These are phyloP conservation scores for Termitomyces sp. DNA, from an alignment of 768 basidiomycete species.

Conservation along the genomic window DNA sequence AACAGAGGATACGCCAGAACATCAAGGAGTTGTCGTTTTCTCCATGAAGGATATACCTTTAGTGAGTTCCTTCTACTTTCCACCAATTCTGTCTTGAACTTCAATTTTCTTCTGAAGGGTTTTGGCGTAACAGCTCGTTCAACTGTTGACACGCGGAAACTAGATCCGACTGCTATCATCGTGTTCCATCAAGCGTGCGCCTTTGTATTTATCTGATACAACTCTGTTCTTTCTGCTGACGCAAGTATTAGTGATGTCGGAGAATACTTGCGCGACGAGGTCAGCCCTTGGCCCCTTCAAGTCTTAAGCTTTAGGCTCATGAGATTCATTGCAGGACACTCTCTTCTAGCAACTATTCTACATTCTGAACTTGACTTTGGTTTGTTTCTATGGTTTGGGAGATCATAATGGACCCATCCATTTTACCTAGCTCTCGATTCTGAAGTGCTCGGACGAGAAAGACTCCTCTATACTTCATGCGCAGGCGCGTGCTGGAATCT, in stretches of 20 bases:
- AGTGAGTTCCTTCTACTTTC: conserved; percentile 40
- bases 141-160: conserved; percentile 92
- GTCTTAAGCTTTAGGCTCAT: conserved; percentile 1
- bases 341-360: conserved; percentile 51
- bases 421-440: conserved; percentile 25
- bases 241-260: conserved; percentile 76
- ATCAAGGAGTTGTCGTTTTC: conserved; percentile 96
- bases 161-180: conserved; percentile 95
- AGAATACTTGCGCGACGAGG: conserved; percentile 97
- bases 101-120: conserved; percentile 50
- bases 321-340: conserved; percentile 54
- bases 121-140: conserved; percentile 97
- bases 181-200: conserved; percentile 98
- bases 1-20: conserved; percentile 98
- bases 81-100: conserved; percentile 3
- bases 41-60: conserved; percentile 95
- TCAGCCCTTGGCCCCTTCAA: conserved; percentile 25
- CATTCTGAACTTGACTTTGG: background rate
- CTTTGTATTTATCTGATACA: conserved; percentile 3
- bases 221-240: conserved; percentile 1
- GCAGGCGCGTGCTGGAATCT: conserved; percentile 14
- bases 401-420: conserved; percentile 14
- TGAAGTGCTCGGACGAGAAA: conserved; percentile 43
- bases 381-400: conserved; percentile 9
- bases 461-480: conserved; percentile 13